phyloP scores from a whole-genome alignment of 495 filamentous ascomycete species.

The Penicillium roqueforti region DNA sequence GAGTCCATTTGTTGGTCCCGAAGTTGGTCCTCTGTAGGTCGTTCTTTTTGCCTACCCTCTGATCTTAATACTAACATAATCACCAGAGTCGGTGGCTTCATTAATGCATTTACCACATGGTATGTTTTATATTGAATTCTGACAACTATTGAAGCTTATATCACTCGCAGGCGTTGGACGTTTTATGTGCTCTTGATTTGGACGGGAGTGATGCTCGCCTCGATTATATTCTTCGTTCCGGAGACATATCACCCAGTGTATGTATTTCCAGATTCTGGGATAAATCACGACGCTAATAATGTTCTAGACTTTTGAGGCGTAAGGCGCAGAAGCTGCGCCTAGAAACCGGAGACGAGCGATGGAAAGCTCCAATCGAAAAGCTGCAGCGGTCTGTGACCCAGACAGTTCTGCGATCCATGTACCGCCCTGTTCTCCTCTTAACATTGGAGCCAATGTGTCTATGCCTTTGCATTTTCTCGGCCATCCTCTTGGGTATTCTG shows the following conservation, averaged over 20 bases:
- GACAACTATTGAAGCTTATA: constrained; percentile 11
- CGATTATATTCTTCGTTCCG: constrained; percentile 71
- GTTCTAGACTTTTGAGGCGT: constrained; percentile 61
- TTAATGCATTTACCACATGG: constrained; percentile 76
- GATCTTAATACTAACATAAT: background rate
- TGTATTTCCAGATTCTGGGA: constrained; percentile 11
- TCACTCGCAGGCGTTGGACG: constrained; percentile 63
- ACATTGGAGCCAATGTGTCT: constrained; percentile 82
- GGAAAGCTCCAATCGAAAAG: constrained; percentile 78
- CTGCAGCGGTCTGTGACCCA: constrained; percentile 62
- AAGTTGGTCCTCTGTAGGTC: constrained; percentile 38
- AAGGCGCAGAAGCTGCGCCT: constrained; percentile 71
- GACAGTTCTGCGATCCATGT: constrained; percentile 66
- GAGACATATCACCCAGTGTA: constrained; percentile 83
- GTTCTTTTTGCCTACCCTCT: constrained; percentile 44
- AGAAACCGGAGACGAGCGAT: constrained; percentile 72
- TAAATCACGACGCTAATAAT: constrained; percentile 14
- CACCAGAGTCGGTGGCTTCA: constrained; percentile 57
- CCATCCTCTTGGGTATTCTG: constrained; percentile 79
- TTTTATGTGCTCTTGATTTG: constrained; percentile 87
- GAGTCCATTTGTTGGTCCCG: constrained; percentile 69
- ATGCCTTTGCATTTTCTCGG: constrained; percentile 78
- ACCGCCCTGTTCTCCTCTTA: constrained; percentile 80
- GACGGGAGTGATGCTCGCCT: constrained; percentile 56
- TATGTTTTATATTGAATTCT: constrained; percentile 14